Base-by-base conservation (phyloP, 2,329 filamentous ascomycete genomes). In the Bretziella fagacearum region DNA sequence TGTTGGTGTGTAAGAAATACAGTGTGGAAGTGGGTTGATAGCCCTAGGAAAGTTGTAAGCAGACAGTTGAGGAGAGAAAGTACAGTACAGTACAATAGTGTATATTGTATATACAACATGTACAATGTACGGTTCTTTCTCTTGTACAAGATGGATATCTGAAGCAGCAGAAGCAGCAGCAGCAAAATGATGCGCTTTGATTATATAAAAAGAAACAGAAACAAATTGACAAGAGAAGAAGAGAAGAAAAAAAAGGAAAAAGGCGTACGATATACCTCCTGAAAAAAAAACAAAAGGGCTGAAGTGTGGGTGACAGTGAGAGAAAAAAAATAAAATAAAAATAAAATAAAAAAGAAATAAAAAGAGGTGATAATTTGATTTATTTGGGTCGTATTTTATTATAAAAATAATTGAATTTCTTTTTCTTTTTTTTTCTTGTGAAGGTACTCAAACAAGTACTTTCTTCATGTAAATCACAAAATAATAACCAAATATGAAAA, bases 261-360 rank as follows among this genome's bases (percentile, higher is more conserved):
- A 22, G 35, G 35, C 35, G 35, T 18, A 22, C 20, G 35, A 39
- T 20, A 20, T 39, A 39, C 18, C 23, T 39, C n/a, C 30, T 15
- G 13, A 33, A 18, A 39, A 39, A 39, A 7, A 39, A 10, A 3
- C 5, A 39, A 18, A 23, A 39, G 18, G 35, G 15, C 3, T 22
- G 15, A 33, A 6, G 13, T 33, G 13, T 33, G 13, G 30, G 13
- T 33, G 30, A 33, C 13, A 33, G 30, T 33, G 13, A n/a, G 30
- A 33, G 30, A 6, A 33, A n/a, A 33, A 33, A 29, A 23, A 25
- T 43, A 23, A 30, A 30, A 26, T 44, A 44, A 46, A 15, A 48
- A 39, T 36, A 45, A 49, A 25, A 40, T 46, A 25, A 48, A 44
- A 51, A 41, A 49, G 26, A 32, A 35, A n/a, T 13, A 20, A 35